Conservation (phyloP, 768 basidiomycete genomes). For the Pleurotus citrinopileatus region DNA sequence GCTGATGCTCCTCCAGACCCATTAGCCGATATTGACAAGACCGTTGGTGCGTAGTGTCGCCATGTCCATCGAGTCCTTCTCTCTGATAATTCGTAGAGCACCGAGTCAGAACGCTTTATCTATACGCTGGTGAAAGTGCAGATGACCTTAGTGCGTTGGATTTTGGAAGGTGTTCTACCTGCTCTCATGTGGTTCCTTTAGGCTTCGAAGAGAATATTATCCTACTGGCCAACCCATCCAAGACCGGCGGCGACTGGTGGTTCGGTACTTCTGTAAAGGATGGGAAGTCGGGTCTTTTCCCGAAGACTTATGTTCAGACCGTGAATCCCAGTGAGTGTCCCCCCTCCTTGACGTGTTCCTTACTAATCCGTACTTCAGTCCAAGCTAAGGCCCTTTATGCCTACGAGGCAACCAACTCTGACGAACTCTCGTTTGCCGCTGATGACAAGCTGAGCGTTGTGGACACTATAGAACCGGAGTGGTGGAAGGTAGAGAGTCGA, state of each 20-base stretch:
- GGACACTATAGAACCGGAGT: slow-evolving; percentile 80
- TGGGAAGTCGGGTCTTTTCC: slow-evolving; percentile 84
- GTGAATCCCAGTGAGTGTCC: slow-evolving; percentile 58
- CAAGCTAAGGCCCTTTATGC: slow-evolving; percentile 79
- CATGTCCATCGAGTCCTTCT: neutral
- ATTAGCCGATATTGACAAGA: slow-evolving; percentile 72
- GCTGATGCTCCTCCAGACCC: slow-evolving; percentile 42
- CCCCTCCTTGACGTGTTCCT: neutral
- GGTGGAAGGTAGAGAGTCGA: slow-evolving; percentile 94
- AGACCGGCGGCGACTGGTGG: slow-evolving; percentile 90
- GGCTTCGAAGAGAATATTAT: slow-evolving; percentile 81
- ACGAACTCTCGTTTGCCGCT: slow-evolving; percentile 85
- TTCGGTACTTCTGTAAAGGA: slow-evolving; percentile 68
- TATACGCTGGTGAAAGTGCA: slow-evolving; percentile 80
- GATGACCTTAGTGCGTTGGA: slow-evolving; percentile 87
- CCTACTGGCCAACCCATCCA: slow-evolving; percentile 81
- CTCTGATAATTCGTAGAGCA: slow-evolving; percentile 44
- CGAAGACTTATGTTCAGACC: slow-evolving; percentile 81
- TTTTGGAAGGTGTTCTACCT: too few species aligned
- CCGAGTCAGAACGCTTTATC: slow-evolving; percentile 77
- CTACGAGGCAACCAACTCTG: slow-evolving; percentile 65
- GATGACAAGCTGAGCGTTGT: slow-evolving; percentile 78
- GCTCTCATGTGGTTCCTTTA: slow-evolving; percentile 24
- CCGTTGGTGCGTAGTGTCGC: slow-evolving; percentile 42
- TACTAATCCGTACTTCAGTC: slow-evolving; percentile 30